Percentiles rank a stretch among this genome's conserved stretches.
phyloP scores from a whole-genome alignment of 192 early-diverging fungal genomes.

The Coemansia sp. region DNA sequence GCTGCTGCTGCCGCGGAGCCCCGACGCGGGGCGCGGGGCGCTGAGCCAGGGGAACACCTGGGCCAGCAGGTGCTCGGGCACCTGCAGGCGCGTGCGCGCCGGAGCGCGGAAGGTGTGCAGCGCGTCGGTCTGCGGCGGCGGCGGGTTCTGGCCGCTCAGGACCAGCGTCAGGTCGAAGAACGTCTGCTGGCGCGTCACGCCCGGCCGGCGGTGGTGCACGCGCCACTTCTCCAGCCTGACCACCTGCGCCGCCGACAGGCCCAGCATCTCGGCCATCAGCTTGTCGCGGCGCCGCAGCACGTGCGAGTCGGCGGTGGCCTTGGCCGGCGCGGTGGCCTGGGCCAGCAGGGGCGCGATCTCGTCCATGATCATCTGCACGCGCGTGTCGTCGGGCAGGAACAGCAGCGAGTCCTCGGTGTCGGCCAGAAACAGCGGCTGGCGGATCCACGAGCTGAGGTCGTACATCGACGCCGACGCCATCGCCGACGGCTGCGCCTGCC shows the following conservation, averaged over 20 bases:
- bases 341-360: conserved; percentile 43
- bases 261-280: conserved; percentile 44
- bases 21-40: conserved; percentile 4
- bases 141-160: conserved; percentile 45
- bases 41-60: conserved; percentile 52
- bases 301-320: conserved; percentile 34
- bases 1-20: neutral
- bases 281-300: conserved; percentile 48
- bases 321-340: conserved; percentile 20
- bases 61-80: conserved; percentile 47
- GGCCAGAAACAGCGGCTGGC: conserved; percentile 50
- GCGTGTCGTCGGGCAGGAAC: conserved; percentile 47
- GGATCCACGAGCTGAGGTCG: conserved; percentile 37
- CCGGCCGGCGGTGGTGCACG: conserved; percentile 49
- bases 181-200: conserved; percentile 51
- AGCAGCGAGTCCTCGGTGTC: conserved; percentile 45
- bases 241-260: conserved; percentile 49
- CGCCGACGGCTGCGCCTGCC: conserved; percentile 49
- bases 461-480: conserved; percentile 41
- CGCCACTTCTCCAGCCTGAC: conserved; percentile 52
- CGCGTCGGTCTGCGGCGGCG: conserved; percentile 24
- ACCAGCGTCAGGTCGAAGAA: conserved; percentile 54
- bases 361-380: conserved; percentile 49
- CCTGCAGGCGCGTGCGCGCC: conserved; percentile 48
- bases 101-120: conserved; percentile 42